A percentile compares a stretch with the other conserved stretches of the same genome.
phyloP scores from a whole-genome alignment of 2,329 filamentous ascomycete genomes.

The Aureobasidium subglaciale region DNA sequence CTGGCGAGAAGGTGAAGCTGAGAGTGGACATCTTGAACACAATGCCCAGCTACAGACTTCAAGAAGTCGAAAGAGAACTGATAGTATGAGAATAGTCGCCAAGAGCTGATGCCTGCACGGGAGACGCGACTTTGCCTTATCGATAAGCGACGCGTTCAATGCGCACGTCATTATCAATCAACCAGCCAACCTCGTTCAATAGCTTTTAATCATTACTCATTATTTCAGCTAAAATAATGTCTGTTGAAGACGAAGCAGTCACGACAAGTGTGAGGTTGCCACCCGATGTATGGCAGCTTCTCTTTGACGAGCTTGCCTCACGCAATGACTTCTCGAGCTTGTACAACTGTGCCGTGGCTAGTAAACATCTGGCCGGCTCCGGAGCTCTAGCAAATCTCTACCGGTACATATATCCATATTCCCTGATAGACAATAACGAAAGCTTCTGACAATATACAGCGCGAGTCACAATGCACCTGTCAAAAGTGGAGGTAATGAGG shows the following conservation, averaged over 20 bases:
- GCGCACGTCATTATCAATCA: not conserved
- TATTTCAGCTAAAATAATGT: not conserved
- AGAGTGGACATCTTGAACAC: conserved; percentile 40
- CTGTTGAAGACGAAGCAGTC: not conserved
- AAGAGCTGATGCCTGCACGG: conserved; percentile 7
- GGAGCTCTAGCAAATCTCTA: conserved; percentile 56
- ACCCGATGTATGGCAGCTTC: conserved; percentile 53
- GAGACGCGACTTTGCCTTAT: conserved; percentile 9
- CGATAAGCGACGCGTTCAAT: conserved; percentile 11
- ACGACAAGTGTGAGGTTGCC: conserved; percentile 33
- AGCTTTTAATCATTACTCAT: not conserved
- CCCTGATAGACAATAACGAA: too few species aligned
- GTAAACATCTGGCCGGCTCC: conserved; percentile 49
- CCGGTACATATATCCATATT: conserved; percentile 43
- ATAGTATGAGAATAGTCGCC: not conserved
- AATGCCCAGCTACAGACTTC: not conserved
- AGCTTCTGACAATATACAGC: conserved; percentile 22
- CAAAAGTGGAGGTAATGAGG: conserved; percentile 38
- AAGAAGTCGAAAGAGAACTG: not conserved
- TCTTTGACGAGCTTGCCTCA: conserved; percentile 53
- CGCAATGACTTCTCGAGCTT: conserved; percentile 54
- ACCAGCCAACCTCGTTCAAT: too few species aligned
- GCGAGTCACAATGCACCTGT: conserved; percentile 39
- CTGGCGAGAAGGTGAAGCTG: conserved; percentile 66
- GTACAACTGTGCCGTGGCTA: conserved; percentile 51